Evolutionary conservation across 345 rosid genomes (phyloP).

Genomic region (Linum lewisii): DNA sequence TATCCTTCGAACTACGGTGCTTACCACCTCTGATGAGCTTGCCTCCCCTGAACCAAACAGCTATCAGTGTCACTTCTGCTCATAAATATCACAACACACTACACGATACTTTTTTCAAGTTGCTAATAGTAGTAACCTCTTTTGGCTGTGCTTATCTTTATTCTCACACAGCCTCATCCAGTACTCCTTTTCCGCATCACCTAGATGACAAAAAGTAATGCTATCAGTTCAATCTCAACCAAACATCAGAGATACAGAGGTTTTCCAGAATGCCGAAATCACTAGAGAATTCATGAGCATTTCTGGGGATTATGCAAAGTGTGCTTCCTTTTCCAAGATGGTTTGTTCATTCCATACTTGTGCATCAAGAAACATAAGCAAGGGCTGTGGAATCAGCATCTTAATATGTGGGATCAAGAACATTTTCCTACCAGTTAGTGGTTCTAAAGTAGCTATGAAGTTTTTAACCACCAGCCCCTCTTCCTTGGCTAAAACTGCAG

Average conservation of each 20-base stretch:
- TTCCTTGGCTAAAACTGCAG: conserved; percentile 79
- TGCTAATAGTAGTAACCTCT: conserved; percentile 43
- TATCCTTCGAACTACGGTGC: conserved; percentile 42
- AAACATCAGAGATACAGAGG: too few relatives aligned
- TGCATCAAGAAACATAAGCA: neutral
- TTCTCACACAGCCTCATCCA: conserved; percentile 54
- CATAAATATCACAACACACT: neutral
- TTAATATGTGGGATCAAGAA: neutral
- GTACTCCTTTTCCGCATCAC: conserved; percentile 79
- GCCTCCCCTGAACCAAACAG: conserved; percentile 51
- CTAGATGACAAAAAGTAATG: conserved; percentile 17
- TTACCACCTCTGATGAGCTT: conserved; percentile 40
- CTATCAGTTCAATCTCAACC: neutral
- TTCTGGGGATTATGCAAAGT: too few relatives aligned
- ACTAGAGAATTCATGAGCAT: too few relatives aligned
- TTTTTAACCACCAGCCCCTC: conserved; percentile 77
- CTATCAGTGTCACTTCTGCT: neutral
- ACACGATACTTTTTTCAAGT: neutral
- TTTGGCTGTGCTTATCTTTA: conserved; percentile 56
- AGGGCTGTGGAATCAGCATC: neutral
- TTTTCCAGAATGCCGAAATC: too few relatives aligned
- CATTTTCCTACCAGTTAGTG: conserved; percentile 59
- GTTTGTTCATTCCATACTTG: neutral
- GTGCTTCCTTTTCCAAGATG: too few relatives aligned
- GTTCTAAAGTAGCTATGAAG: conserved; percentile 62